A percentile compares a stretch with the other conserved stretches of the same genome.
These are phyloP conservation scores for Aureobasidium sp. DNA, from an alignment of 2,329 filamentous ascomycete species.

Conservation along the genomic window DNA sequence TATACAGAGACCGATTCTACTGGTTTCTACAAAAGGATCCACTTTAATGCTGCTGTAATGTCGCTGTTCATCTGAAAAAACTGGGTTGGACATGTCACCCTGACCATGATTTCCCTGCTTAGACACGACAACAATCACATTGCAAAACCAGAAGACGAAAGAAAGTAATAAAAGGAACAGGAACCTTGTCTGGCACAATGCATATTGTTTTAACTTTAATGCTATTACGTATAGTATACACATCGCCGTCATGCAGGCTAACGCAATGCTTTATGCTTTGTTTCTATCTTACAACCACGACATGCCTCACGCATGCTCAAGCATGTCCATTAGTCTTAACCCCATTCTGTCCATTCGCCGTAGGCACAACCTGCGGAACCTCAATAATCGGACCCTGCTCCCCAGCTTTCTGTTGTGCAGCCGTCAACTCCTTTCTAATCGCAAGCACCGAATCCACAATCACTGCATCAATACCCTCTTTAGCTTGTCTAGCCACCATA, in stretches of 20 bases:
- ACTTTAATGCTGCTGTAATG: too few species aligned
- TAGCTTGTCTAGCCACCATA: slow-evolving; percentile 85
- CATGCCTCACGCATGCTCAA: neutral
- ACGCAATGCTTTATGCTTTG: neutral
- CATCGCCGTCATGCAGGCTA: neutral
- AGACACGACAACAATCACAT: too few species aligned
- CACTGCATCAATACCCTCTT: slow-evolving; percentile 93
- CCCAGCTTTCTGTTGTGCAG: slow-evolving; percentile 3
- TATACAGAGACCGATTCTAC: too few species aligned
- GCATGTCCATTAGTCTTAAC: neutral
- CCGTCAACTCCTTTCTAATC: slow-evolving; percentile 84
- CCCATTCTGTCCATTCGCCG: neutral
- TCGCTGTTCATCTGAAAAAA: too few species aligned
- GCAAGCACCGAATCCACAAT: slow-evolving; percentile 94
- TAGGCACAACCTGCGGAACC: neutral
- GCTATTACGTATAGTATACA: too few species aligned
- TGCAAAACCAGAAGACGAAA: too few species aligned
- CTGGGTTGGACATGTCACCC: too few species aligned
- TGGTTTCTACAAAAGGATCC: too few species aligned
- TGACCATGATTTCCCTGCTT: too few species aligned
- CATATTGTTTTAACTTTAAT: too few species aligned
- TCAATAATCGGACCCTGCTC: neutral
- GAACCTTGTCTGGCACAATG: too few species aligned
- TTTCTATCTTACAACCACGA: neutral
- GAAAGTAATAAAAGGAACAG: too few species aligned